These are phyloP conservation scores for Aeschynomene evenia DNA, from an alignment of 306 rosid genomes.

Conservation along the genomic window DNA sequence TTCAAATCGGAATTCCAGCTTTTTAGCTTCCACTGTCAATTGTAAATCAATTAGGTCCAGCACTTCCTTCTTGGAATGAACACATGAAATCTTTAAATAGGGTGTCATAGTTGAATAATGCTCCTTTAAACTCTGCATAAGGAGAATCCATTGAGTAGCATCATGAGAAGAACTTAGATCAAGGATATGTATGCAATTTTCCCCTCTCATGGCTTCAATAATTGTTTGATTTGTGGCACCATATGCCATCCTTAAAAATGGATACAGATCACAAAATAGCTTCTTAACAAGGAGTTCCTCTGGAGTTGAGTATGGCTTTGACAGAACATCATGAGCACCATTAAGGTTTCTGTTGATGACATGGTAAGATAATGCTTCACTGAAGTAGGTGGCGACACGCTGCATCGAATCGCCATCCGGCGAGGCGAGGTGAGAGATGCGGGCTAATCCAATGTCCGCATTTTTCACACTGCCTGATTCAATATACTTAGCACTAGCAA, in stretches of 20 bases:
- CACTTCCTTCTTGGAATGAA: constrained; percentile 60
- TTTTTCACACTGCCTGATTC: constrained; percentile 40
- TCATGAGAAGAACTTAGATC: constrained; percentile 57
- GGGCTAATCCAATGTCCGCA: constrained; percentile 47
- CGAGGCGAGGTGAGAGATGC: constrained; percentile 49
- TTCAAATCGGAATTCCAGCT: constrained; percentile 48
- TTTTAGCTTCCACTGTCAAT: constrained; percentile 55
- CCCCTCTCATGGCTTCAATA: constrained; percentile 59
- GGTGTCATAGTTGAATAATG: constrained; percentile 45
- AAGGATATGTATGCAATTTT: constrained; percentile 53
- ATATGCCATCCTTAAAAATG: constrained; percentile 52
- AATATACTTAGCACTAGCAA: constrained; percentile 43
- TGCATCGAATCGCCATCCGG: constrained; percentile 65
- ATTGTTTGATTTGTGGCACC: constrained; percentile 58
- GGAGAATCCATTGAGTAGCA: constrained; percentile 52
- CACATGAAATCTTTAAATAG: constrained; percentile 51
- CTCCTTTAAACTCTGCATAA: constrained; percentile 48
- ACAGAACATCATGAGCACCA: constrained; percentile 5
- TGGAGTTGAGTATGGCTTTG: not conserved
- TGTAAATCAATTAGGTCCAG: constrained; percentile 46
- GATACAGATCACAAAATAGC: constrained; percentile 8
- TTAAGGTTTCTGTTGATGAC: not conserved
- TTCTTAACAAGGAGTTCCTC: not conserved
- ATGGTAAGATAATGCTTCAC: constrained; percentile 51
- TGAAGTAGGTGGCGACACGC: constrained; percentile 56